phyloP scores from a whole-genome alignment of 495 filamentous ascomycete species.

The Schizothecium vesticola region DNA sequence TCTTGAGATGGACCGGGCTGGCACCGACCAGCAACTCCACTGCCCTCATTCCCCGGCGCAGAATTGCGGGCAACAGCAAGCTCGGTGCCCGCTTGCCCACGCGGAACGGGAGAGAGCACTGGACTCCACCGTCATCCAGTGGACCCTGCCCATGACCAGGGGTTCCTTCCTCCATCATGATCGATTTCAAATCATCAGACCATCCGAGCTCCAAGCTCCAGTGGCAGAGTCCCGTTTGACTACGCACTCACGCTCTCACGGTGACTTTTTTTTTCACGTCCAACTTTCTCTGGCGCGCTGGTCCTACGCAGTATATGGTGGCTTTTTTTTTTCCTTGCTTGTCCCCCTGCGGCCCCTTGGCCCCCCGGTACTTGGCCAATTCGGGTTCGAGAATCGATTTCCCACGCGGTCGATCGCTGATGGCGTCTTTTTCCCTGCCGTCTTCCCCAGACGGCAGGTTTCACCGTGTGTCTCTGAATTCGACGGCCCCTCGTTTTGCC shows the following conservation, averaged over 20 bases:
- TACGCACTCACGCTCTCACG: background rate
- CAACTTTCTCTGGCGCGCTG: background rate
- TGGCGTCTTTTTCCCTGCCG: background rate
- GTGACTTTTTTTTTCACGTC: background rate
- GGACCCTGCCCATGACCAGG: background rate
- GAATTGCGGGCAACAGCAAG: background rate
- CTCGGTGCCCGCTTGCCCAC: background rate
- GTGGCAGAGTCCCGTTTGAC: background rate
- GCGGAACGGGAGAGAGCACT: background rate
- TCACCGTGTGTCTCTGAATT: background rate
- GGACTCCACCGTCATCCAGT: no score
- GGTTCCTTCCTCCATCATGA: background rate
- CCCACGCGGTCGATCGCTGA: background rate
- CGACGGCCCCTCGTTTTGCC: background rate
- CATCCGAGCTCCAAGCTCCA: background rate
- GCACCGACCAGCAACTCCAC: background rate
- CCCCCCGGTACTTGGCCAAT: background rate
- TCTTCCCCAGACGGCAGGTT: background rate
- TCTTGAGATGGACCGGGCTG: background rate
- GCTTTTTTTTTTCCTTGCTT: background rate
- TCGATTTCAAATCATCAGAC: background rate
- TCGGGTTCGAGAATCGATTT: background rate
- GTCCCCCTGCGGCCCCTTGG: background rate
- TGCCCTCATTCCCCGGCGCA: background rate
- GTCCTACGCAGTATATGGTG: background rate